Percentiles rank a stretch among this genome's conserved stretches.
phyloP scores from a whole-genome alignment of 2,329 filamentous ascomycete species.

The Cercospora sp. region DNA sequence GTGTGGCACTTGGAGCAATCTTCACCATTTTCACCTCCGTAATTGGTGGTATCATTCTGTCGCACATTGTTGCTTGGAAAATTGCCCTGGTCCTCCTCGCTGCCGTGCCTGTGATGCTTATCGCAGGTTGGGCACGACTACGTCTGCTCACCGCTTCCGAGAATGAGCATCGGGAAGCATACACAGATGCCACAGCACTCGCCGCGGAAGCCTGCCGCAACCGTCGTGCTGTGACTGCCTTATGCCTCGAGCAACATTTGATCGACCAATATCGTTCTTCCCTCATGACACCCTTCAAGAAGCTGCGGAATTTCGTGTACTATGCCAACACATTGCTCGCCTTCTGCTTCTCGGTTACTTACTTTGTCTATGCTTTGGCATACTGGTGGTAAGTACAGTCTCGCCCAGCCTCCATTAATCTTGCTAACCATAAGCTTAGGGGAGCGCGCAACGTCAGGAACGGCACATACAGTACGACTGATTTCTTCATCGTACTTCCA shows the following conservation, averaged over 20 bases:
- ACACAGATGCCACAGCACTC: conserved; percentile 62
- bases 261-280: conserved; percentile 42
- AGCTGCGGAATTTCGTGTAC: conserved; percentile 43
- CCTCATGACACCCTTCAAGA: conserved; percentile 43
- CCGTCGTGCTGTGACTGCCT: conserved; percentile 59
- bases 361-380: conserved; percentile 51
- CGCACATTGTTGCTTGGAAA: conserved; percentile 53
- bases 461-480: conserved; percentile 43
- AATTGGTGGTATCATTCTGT: conserved; percentile 50
- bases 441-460: conserved; percentile 46
- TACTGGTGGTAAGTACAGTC: conserved; percentile 47
- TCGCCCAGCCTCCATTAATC: background rate
- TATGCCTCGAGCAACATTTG: conserved; percentile 45
- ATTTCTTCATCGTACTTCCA: conserved; percentile 50
- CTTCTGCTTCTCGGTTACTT: conserved; percentile 48
- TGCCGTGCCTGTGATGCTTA: conserved; percentile 51
- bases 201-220: conserved; percentile 67
- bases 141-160: conserved; percentile 59
- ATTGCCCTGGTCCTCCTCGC: conserved; percentile 53
- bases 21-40: conserved; percentile 51
- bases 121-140: conserved; percentile 49
- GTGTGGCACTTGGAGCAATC: conserved; percentile 53
- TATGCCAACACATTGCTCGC: conserved; percentile 47
- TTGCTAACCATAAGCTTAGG: conserved; percentile 20
- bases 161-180: conserved; percentile 63